phyloP scores from a whole-genome alignment of 73 alveolate genomes.

The Paramecium sonneborni region DNA sequence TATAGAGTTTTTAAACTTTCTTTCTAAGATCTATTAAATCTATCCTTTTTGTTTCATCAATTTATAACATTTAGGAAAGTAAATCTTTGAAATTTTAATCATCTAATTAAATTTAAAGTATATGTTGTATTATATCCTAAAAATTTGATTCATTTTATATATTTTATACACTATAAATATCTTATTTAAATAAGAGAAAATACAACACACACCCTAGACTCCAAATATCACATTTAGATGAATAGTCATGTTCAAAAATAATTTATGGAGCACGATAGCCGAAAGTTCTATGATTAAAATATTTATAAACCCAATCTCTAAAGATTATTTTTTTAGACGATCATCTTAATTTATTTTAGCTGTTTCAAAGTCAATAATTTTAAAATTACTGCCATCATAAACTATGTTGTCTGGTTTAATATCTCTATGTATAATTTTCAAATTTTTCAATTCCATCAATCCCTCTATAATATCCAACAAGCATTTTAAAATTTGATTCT shows the following conservation, averaged over 20 bases:
- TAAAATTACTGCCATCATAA: neutral
- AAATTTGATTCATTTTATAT: no score
- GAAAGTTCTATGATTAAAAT: constrained; percentile 74
- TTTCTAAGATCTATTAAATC: neutral
- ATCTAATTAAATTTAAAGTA: no score
- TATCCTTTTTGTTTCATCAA: neutral
- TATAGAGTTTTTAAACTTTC: neutral
- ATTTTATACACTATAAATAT: no score
- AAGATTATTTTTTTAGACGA: neutral
- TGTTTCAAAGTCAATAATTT: neutral
- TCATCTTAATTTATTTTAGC: neutral
- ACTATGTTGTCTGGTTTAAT: neutral
- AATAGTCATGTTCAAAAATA: constrained; percentile 8
- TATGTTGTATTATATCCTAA: no score
- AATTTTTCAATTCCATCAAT: neutral
- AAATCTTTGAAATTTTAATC: neutral
- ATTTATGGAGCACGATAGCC: constrained; percentile 85
- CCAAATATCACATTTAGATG: constrained; percentile 24
- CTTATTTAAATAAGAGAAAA: neutral
- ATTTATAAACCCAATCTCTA: neutral
- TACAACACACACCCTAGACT: neutral
- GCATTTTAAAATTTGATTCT: neutral
- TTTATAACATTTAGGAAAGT: neutral
- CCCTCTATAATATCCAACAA: neutral
- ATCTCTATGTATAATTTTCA: neutral